Conservation (phyloP, 306 rosid species). For the Dalbergia oliveri region DNA sequence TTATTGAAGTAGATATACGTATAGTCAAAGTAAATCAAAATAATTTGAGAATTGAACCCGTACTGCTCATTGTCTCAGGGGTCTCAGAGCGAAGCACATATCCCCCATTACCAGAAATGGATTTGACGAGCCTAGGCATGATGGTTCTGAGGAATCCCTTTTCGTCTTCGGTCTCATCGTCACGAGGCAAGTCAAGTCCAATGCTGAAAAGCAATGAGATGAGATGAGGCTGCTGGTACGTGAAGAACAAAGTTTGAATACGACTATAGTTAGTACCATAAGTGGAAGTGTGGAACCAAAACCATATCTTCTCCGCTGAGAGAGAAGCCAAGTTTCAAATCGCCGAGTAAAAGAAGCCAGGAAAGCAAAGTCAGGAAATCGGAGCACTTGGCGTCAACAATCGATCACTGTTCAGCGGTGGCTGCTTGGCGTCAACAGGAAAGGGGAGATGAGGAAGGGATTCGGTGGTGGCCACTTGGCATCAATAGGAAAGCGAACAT, state of each 20-base stretch:
- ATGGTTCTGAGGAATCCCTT: slow-evolving; percentile 48
- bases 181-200: slow-evolving; percentile 52
- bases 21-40: not conserved
- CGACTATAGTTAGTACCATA: slow-evolving; percentile 34
- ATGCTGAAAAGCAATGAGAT: slow-evolving; percentile 41
- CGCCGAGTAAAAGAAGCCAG: too few relatives aligned
- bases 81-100: slow-evolving; percentile 61
- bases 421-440: too few relatives aligned
- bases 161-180: slow-evolving; percentile 16
- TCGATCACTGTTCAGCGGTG: too few relatives aligned
- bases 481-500: too few relatives aligned
- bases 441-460: too few relatives aligned
- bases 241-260: slow-evolving; percentile 33
- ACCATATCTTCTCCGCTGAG: slow-evolving; percentile 5
- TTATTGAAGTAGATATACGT: too few relatives aligned
- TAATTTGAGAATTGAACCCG: not conserved
- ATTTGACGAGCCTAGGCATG: slow-evolving; percentile 65
- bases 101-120: slow-evolving; percentile 10
- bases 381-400: too few relatives aligned
- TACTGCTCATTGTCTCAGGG: slow-evolving; percentile 65
- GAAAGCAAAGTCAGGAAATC: too few relatives aligned
- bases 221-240: slow-evolving; percentile 37
- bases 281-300: slow-evolving; percentile 29
- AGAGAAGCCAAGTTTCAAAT: too few relatives aligned
- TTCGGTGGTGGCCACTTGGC: too few relatives aligned